Evolutionary conservation across 306 rosid species (phyloP), one percentile per base, ranked within the genome.

Genomic region (Trifolium subterraneum): DNA sequence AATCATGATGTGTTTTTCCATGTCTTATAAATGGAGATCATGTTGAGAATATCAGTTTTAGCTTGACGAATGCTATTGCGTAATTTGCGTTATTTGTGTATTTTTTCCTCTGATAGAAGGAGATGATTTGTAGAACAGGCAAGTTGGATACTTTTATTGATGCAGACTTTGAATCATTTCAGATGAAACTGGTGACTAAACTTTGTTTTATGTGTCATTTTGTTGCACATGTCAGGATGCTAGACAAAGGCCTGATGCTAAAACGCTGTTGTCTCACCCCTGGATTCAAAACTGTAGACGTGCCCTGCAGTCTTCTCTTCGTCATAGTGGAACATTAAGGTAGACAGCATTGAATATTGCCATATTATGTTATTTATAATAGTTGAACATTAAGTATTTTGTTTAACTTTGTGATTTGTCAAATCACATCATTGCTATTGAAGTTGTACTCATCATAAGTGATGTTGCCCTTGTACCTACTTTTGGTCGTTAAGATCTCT

Each of bases 201-300:
- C 18, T 70, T 63, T 72, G 71, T 64, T 38, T 68, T 71, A 15
- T 77, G 23, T 70, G 51, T 48, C 71, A 19, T 35, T 73, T 73
- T 80, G 64, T 81, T 87, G 48, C 83, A 35, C 74, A 55, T 82
- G 68, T 73, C 88, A 94, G 99, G 99, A 94, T 87, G 93, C 98
- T 76, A 90, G 99, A 87, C 98, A 94, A 79, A 90, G 99, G 69
- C 98, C 99, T 71, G 99, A 94, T 86, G 99, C 99, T 29, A 94
- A 94, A 77, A 85, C 98, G 52, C 82, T 94, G 82, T 87, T 94
- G 79, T 92, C 96, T 82, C 96, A 94, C 83, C 97, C 99, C 52
- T 94, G 98, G 99, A 88, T 94, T 64, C 93, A 77, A 69, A 94
- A 94, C 70, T 86, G 87, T 80, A 84, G 92, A 78, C 97, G 92